Evolutionary conservation across 1,284 basidiomycete genomes (phyloP), one percentile per base, ranked within the genome.

Genomic region (Malassezia sympodialis): DNA sequence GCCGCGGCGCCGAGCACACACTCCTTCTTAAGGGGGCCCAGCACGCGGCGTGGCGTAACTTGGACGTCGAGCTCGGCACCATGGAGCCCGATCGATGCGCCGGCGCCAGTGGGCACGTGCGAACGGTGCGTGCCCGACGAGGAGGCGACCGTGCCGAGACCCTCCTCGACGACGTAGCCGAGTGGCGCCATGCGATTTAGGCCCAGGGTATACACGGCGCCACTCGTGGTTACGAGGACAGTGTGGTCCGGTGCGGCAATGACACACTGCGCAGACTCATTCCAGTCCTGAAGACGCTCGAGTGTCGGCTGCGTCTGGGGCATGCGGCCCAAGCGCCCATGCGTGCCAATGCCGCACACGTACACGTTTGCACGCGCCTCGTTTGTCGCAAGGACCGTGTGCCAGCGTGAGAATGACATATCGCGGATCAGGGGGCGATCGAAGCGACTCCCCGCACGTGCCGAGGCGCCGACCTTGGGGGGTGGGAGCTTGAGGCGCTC

Each of bases 171-270:
- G 4, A 82, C 77, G 68, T 96, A 98, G 7, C 94, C 94, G 0
- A 98, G 61, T 48, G 63, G 61, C 79, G 73, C 93, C 88, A 73
- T 68, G 17, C 65, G 60, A 47, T 93, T 94, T 40, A 88, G 76
- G 4, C 93, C 94, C 85, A 90, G 98, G 5, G 85, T 89, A 44
- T 86, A 82, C 8, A 96, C 82, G 64, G 89, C 86, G 4, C 93
- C 91, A 0, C 80, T 73, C 8, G 79, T 80, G 0, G 89, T 90
- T 34, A 96, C 79, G 0, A 84, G 86, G 19, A 96, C 80, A 0
- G 91, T 93, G 73, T 98, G 94, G 68, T 98, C 93, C 69, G 90
- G 90, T 2, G 87, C 93, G 1, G 91, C 79, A 0, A 90, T 88
- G 41, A 96, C 81, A 4, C 45, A 45, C 2, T 43, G 49, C 3